Percentiles rank a stretch among this genome's conserved stretches.
Evolutionary conservation across 225 moss, liverwort and hornwort genomes (phyloP).

Genomic region (Straminergon stramineum): DNA sequence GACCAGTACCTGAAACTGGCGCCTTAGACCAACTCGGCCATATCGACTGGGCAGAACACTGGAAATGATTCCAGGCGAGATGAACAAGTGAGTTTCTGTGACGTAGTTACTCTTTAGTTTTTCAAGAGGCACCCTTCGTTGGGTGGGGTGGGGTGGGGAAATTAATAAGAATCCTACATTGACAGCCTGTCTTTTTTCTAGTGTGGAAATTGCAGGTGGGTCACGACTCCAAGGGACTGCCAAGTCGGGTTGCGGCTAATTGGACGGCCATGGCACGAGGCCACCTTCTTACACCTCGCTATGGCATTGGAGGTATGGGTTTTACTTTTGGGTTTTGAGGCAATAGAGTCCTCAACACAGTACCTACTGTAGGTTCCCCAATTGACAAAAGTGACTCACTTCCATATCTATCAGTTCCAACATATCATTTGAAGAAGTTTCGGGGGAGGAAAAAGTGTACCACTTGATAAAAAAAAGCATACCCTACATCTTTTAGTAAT

Average conservation of each 20-base stretch:
- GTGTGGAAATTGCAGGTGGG: constrained; percentile 52
- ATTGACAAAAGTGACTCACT: not conserved
- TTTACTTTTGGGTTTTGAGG: too few species aligned
- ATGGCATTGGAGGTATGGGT: constrained; percentile 44
- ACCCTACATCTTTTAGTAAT: too few species aligned
- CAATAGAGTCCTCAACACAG: not conserved
- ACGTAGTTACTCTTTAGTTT: accelerated
- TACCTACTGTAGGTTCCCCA: not conserved
- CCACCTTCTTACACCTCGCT: constrained; percentile 71
- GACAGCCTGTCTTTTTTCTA: not conserved
- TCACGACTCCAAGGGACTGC: constrained; percentile 65
- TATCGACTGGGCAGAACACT: constrained; percentile 36
- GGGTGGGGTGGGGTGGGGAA: too few species aligned
- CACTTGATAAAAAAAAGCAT: not conserved
- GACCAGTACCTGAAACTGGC: constrained; percentile 99
- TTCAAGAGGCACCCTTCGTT: not conserved
- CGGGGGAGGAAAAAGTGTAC: not conserved
- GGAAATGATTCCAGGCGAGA: not conserved
- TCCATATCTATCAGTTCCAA: not conserved
- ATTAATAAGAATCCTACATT: not conserved
- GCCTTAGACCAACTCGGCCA: constrained; percentile 99
- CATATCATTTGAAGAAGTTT: not conserved
- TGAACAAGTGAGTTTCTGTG: accelerated
- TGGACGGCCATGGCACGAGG: constrained; percentile 91
- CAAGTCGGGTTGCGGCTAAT: constrained; percentile 75